A percentile compares a stretch with the other conserved stretches of the same genome.
These are phyloP conservation scores for Dictyostelium intermedium DNA, from an alignment of 78 protist species.

Conservation along the genomic window DNA sequence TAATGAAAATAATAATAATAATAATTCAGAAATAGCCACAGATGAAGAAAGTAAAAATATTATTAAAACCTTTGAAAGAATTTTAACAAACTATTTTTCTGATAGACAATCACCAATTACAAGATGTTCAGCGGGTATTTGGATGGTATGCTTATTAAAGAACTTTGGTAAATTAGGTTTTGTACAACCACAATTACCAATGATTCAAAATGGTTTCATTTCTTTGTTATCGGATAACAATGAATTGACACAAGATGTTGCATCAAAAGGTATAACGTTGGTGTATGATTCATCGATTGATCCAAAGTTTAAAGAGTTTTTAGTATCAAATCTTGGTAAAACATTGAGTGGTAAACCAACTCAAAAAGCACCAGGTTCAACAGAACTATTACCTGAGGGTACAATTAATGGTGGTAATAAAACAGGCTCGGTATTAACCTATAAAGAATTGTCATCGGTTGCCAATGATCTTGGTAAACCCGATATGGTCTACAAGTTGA, in stretches of 20 bases:
- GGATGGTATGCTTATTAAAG: slow-evolving; percentile 72
- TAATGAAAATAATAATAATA: not conserved
- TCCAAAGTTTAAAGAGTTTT: slow-evolving; percentile 54
- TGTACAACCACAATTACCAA: slow-evolving; percentile 28
- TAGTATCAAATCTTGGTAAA: slow-evolving; percentile 52
- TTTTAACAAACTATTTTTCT: slow-evolving; percentile 40
- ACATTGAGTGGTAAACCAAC: slow-evolving; percentile 67
- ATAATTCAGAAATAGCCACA: not conserved
- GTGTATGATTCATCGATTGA: slow-evolving; percentile 73
- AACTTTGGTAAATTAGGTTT: slow-evolving; percentile 37
- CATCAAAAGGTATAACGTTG: slow-evolving; percentile 75
- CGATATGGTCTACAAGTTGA: slow-evolving; percentile 84
- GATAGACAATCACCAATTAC: slow-evolving; percentile 80
- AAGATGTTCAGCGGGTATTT: slow-evolving; percentile 78
- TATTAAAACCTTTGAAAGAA: slow-evolving; percentile 26
- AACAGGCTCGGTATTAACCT: slow-evolving; percentile 56
- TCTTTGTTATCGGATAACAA: slow-evolving; percentile 70
- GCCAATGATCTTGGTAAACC: slow-evolving; percentile 88
- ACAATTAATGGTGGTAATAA: slow-evolving; percentile 17
- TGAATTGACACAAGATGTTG: slow-evolving; percentile 85
- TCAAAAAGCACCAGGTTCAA: slow-evolving; percentile 73
- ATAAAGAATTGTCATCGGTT: slow-evolving; percentile 36
- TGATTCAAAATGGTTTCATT: slow-evolving; percentile 78
- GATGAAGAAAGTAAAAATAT: not conserved
- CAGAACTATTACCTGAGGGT: slow-evolving; percentile 72